Evolutionary conservation across 352 stramenopile genomes (phyloP).

Genomic region (Halophytophthora polymorphica): DNA sequence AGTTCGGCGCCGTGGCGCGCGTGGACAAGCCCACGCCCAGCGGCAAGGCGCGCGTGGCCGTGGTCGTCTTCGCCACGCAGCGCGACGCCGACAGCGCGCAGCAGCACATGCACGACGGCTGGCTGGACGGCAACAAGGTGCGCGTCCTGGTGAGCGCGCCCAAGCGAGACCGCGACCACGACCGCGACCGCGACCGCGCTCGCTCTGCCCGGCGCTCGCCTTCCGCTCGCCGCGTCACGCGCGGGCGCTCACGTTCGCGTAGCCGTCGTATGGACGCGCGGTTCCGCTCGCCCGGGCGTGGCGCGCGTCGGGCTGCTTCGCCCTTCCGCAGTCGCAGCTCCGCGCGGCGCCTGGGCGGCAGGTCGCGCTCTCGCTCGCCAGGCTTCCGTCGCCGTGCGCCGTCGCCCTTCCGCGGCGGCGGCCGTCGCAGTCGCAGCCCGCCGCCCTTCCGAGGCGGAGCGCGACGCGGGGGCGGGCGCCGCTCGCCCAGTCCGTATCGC

Average conservation of each 20-base stretch:
- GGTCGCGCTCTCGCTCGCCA: slow-evolving; percentile 39
- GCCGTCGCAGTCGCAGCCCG: slow-evolving; percentile 14
- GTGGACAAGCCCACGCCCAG: slow-evolving; percentile 49
- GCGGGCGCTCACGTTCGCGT: slow-evolving; percentile 7
- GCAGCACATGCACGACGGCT: slow-evolving; percentile 82
- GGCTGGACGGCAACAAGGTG: slow-evolving; percentile 79
- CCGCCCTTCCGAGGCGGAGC: slow-evolving; percentile 9
- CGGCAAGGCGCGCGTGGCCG: slow-evolving; percentile 33
- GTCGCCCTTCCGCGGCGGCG: slow-evolving; percentile 36
- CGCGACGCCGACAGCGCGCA: slow-evolving; percentile 56
- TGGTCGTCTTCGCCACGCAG: slow-evolving; percentile 54
- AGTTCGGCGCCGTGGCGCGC: slow-evolving; percentile 65
- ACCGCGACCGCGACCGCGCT: slow-evolving; percentile 8
- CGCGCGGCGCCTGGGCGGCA: slow-evolving; percentile 12
- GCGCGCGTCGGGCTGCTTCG: slow-evolving; percentile 29
- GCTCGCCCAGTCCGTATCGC: slow-evolving; percentile 33
- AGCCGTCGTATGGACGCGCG: slow-evolving; percentile 15
- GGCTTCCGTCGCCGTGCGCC: slow-evolving; percentile 33
- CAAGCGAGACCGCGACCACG: slow-evolving; percentile 8
- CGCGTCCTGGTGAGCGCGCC: slow-evolving; percentile 35
- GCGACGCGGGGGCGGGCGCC: slow-evolving; percentile 17
- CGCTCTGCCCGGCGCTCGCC: slow-evolving; percentile 3
- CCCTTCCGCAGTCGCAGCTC: slow-evolving; percentile 45
- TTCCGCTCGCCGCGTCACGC: slow-evolving; percentile 7
- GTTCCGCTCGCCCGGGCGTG: slow-evolving; percentile 17